Base-by-base conservation (phyloP, 345 rosid species). In the Brassica carinata region DNA sequence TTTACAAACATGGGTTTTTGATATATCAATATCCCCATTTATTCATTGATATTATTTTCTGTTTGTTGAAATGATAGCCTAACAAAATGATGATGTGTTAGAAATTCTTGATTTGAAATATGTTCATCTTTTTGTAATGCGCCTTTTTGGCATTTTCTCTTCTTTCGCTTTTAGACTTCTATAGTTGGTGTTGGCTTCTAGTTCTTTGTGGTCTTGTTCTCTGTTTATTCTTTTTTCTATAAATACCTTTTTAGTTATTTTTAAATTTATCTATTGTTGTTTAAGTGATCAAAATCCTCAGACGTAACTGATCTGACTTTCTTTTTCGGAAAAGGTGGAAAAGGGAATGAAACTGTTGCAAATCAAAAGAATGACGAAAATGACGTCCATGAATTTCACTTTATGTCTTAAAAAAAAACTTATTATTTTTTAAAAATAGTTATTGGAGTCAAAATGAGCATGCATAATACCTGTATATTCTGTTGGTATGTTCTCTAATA, bases 311-410 rank as follows among this genome's bases (percentile, higher is more conserved):
- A 63, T 70, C 75, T 62, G 79, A 48, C 75, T 74, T 69, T 40
- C 71, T 36, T 71, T 74, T 34, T 10, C 27, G 19, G n/a, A 76
- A 80, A 76, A 66, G 19, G 33, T 15, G 15, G 23, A 79, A 79
- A 69, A 76, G 43, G 72, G 74, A 77, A 77, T 72, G 62, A 82
- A 69, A 69, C 72, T 80, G 78, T 73, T 74, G 10, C 29, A 67
- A 72, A 67, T 76, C 78, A 45, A 73, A 73, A 68, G 79, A 74
- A 74, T 74, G 31, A 74, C 65, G 79, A 79, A 74, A 79, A 61
- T 68, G 83, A 79, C 74, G 71, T 79, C 71, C 83, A 79, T 64
- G 17, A 79, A 74, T 40, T 73, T 73, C 69, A 67, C 69, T 68
- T 11, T 57, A 43, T 79, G 82, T 79, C 82, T 55, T 58, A 64